Evolutionary conservation across 176 grass and related monocot species (phyloP).

Genomic region (Oryza rufipogon): DNA sequence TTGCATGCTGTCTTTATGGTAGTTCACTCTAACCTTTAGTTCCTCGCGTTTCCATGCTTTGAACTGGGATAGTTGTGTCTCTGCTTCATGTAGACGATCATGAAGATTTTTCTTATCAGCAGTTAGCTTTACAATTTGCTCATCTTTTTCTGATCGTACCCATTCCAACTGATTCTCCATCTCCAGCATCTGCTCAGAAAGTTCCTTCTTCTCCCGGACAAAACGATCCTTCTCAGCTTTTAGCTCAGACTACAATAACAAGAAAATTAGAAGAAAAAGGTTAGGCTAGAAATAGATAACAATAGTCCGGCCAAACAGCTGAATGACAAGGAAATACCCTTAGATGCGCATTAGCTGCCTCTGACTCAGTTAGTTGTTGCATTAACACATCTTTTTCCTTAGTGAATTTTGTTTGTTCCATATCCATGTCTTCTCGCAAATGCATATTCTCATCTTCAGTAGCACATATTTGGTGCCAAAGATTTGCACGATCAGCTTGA

Average conservation of each 20-base stretch:
- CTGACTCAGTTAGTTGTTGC: conserved; percentile 53
- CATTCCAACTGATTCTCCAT: conserved; percentile 93
- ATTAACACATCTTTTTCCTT: conserved; percentile 61
- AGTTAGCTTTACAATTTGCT: conserved; percentile 77
- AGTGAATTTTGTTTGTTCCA: conserved; percentile 65
- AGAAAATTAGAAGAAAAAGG: conserved; percentile 43
- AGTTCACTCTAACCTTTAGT: conserved; percentile 65
- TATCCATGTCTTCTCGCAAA: conserved; percentile 75
- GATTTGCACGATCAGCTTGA: conserved; percentile 78
- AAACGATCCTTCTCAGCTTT: conserved; percentile 76
- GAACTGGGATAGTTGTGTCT: conserved; percentile 74
- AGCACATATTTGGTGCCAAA: conserved; percentile 88
- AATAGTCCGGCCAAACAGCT: conserved; percentile 28
- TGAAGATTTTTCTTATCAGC: conserved; percentile 73
- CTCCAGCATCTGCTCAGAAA: conserved; percentile 65
- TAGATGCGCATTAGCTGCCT: conserved; percentile 59
- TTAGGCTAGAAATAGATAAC: conserved; percentile 31
- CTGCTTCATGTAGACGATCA: conserved; percentile 80
- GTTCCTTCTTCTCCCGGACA: conserved; percentile 67
- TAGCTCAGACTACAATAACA: conserved; percentile 69
- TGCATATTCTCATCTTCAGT: conserved; percentile 89
- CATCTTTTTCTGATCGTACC: conserved; percentile 91
- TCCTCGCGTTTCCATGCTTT: conserved; percentile 83
- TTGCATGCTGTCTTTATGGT: not conserved
- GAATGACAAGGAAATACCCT: conserved; percentile 60